These are phyloP conservation scores for Yamadazyma atmosphaerica DNA, from an alignment of 1,139 yeast species.

Conservation along the genomic window DNA sequence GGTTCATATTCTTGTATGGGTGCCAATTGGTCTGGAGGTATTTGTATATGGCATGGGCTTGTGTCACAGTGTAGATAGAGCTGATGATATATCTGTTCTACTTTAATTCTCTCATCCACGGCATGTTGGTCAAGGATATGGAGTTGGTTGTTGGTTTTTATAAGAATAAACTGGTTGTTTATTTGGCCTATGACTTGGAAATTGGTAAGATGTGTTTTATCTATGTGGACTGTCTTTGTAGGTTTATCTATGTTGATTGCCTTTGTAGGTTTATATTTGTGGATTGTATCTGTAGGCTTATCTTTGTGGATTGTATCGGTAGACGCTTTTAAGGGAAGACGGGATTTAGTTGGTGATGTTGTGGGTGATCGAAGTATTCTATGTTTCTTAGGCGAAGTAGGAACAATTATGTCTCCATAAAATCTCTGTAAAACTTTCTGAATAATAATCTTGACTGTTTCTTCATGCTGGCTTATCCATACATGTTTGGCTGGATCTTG, in stretches of 20 bases:
- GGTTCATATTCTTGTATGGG: neutral
- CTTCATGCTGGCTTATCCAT: conserved; percentile 22
- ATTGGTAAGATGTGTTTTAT: conserved; percentile 12
- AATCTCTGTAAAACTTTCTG: conserved; percentile 27
- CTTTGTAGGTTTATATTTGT: too few species aligned
- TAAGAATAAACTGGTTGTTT: conserved; percentile 58
- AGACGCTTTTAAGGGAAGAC: too few species aligned
- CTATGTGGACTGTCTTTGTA: too few species aligned
- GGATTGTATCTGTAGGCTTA: too few species aligned
- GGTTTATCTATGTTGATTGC: too few species aligned
- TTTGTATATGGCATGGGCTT: neutral
- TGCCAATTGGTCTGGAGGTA: neutral
- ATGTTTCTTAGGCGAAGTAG: neutral
- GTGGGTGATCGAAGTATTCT: too few species aligned
- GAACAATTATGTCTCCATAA: conserved; percentile 5
- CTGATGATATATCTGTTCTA: conserved; percentile 47
- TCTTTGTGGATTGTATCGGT: too few species aligned
- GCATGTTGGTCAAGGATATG: conserved; percentile 75
- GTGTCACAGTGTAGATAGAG: conserved; percentile 1
- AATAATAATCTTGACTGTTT: conserved; percentile 29
- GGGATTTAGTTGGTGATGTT: too few species aligned
- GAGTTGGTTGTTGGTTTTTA: conserved; percentile 26
- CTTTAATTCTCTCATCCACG: conserved; percentile 64
- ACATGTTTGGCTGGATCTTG: conserved; percentile 44
- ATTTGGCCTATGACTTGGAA: conserved; percentile 46